A percentile compares a stretch with the other conserved stretches of the same genome.
These are phyloP conservation scores for Calonectria crousiana DNA, from an alignment of 2,329 filamentous ascomycete species.

Conservation along the genomic window DNA sequence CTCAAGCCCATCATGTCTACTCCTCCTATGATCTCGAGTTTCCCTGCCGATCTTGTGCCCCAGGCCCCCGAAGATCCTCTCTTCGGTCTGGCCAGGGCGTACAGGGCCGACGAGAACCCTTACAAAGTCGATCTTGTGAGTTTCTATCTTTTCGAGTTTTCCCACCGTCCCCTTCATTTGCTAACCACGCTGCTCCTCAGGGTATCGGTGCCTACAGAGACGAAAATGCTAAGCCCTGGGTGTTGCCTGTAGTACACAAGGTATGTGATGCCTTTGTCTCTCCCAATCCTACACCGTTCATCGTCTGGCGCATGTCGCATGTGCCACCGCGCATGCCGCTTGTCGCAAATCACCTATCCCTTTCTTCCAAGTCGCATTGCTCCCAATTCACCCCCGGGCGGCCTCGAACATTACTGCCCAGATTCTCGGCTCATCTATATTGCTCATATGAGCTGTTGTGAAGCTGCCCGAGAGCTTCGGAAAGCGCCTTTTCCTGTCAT, in stretches of 20 bases:
- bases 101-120: conserved; percentile 78
- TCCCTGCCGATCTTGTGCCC: conserved; percentile 82
- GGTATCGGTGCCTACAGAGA: conserved; percentile 94
- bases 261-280: conserved; percentile 59
- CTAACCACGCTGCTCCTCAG: conserved; percentile 47
- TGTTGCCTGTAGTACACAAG: conserved; percentile 96
- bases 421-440: conserved; percentile 3
- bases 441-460: conserved; percentile 20
- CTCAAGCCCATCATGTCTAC: conserved; percentile 70
- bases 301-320: conserved; percentile 18
- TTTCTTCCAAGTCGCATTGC: conserved; percentile 17
- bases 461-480: conserved; percentile 21
- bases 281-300: conserved; percentile 13
- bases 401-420: conserved; percentile 19
- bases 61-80: conserved; percentile 95
- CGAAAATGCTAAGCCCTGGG: conserved; percentile 96
- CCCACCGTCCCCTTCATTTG: not conserved
- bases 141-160: conserved; percentile 2
- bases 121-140: conserved; percentile 94
- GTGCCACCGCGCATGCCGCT: conserved; percentile 7
- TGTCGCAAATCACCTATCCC: conserved; percentile 7
- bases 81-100: conserved; percentile 92
- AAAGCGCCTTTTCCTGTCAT: conserved; percentile 37
- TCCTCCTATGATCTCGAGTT: conserved; percentile 65
- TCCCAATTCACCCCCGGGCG: conserved; percentile 15